Evolutionary conservation across 2,329 filamentous ascomycete genomes (phyloP), one percentile per base, ranked within the genome.

Genomic region (Cyphellophora attinorum): DNA sequence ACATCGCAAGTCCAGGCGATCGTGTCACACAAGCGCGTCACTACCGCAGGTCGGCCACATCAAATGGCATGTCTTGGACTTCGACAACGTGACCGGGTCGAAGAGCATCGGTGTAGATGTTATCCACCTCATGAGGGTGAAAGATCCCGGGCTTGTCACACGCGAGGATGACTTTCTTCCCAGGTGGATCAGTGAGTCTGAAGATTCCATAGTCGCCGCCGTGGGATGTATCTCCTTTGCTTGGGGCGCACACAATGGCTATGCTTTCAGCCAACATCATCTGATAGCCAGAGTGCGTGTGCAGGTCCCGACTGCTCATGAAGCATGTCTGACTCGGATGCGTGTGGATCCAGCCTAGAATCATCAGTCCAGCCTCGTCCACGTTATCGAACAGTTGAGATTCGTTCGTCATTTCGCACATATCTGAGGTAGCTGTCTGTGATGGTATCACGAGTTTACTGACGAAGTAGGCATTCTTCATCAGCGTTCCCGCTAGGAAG

Each of bases 261-360:
- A 98, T 86, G 50, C 85, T 93, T 65, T 98, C 91, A 1, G 86
- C 81, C 61, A 96, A 74, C 85, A 95, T 95, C 40, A 91, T 79
- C 59, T 98, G 91, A 56, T 95, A 96, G 8, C 86, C 86, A 3
- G 80, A 79, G 53, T 94, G 89, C 0, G 93, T 98, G 54, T 98
- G 91, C 46, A 96, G 56, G 54, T 98, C 91, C 32, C 89, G 70
- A 31, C 82, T 91, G 55, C 85, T 94, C 84, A 98, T 93, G 57
- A 98, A 98, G 59, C 91, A 98, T 0, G 85, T 93, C 61, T 98
- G 91, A 0, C 81, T 85, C 0, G 91, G 91, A 56, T 98, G 91
- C 0, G 91, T 98, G 55, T 98, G 91, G 41, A 98, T 98, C 91
- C 91, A 98, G 25, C 89, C 89, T 4, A 94, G 70, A 34, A 93